A percentile compares a stretch with the other conserved stretches of the same genome.
These are phyloP conservation scores for Sicyos edulis DNA, from an alignment of 306 rosid genomes.

Conservation along the genomic window DNA sequence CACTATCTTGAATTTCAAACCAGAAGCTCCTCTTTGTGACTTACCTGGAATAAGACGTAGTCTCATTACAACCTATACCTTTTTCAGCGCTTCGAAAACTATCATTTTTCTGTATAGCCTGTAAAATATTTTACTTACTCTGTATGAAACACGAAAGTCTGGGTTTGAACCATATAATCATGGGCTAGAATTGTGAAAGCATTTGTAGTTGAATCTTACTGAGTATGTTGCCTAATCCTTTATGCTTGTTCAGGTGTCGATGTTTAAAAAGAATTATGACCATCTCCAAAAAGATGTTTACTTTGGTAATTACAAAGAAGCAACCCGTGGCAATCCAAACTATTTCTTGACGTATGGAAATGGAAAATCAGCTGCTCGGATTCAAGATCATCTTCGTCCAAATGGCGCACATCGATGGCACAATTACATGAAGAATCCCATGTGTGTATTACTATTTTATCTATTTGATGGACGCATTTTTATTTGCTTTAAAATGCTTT, in stretches of 20 bases:
- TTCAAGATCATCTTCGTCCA: slow-evolving; percentile 95
- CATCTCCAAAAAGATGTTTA: slow-evolving; percentile 92
- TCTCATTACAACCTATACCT: background rate
- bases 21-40: too few species aligned
- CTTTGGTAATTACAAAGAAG: slow-evolving; percentile 81
- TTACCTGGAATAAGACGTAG: background rate
- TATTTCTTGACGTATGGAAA: slow-evolving; percentile 93
- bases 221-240: slow-evolving; percentile 13
- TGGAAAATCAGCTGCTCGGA: slow-evolving; percentile 95
- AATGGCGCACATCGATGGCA: slow-evolving; percentile 99
- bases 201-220: background rate
- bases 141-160: background rate
- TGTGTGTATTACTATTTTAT: slow-evolving; percentile 40
- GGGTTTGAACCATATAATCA: background rate
- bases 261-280: slow-evolving; percentile 96
- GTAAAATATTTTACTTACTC: background rate
- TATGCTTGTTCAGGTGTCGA: slow-evolving; percentile 60
- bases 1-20: too few species aligned
- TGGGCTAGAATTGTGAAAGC: background rate
- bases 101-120: background rate
- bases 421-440: slow-evolving; percentile 87
- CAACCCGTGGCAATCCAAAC: slow-evolving; percentile 95
- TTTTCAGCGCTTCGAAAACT: background rate
- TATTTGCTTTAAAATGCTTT: background rate
- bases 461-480: slow-evolving; percentile 17